Conservation (phyloP, 1,284 basidiomycete genomes). For the Ganoderma lucidum region DNA sequence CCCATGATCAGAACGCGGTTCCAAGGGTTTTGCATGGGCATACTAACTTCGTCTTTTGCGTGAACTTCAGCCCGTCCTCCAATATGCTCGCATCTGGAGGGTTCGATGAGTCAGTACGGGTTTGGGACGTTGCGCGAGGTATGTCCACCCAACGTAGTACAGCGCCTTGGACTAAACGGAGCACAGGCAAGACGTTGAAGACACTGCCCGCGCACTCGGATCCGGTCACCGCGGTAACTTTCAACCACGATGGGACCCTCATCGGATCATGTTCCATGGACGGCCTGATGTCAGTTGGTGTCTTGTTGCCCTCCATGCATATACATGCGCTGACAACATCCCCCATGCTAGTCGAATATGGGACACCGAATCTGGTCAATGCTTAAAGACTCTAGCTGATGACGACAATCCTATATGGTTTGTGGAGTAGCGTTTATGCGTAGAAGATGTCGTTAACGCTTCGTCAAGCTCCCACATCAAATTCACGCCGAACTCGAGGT, state of each 20-base stretch:
- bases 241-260: constrained; percentile 94
- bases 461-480: constrained; percentile 75
- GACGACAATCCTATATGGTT: constrained; percentile 95
- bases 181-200: constrained; percentile 78
- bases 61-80: constrained; percentile 89
- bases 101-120: constrained; percentile 93
- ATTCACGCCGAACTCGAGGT: constrained; percentile 93
- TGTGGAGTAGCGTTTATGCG: constrained; percentile 35
- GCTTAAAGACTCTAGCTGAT: constrained; percentile 95
- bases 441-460: constrained; percentile 10
- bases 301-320: background rate
- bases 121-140: constrained; percentile 97
- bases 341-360: constrained; percentile 81
- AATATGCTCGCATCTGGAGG: constrained; percentile 93
- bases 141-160: constrained; percentile 17
- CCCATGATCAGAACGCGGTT: constrained; percentile 54
- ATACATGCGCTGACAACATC: constrained; percentile 12
- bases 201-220: constrained; percentile 95
- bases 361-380: constrained; percentile 97
- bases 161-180: background rate
- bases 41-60: constrained; percentile 93
- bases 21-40: constrained; percentile 81
- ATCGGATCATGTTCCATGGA: constrained; percentile 96
- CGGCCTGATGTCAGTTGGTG: constrained; percentile 83
- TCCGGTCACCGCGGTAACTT: constrained; percentile 92